Conservation (phyloP, 2,329 filamentous ascomycete species). For the Blastomyces parvus region DNA sequence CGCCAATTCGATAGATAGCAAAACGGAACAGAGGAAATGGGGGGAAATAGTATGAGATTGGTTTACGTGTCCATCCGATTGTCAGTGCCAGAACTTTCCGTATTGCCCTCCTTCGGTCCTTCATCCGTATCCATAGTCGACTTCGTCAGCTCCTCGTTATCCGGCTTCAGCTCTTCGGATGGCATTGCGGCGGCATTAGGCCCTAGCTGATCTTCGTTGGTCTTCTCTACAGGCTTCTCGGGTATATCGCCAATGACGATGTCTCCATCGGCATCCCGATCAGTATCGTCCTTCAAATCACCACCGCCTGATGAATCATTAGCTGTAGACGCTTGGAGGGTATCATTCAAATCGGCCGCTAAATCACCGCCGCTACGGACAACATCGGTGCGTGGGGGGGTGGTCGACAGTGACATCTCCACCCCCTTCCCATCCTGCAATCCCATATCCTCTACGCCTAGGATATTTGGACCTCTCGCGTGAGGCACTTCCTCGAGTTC, state of each 20-base stretch:
- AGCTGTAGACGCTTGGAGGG: slow-evolving; percentile 14
- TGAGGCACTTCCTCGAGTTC: slow-evolving; percentile 60
- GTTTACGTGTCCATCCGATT: neutral
- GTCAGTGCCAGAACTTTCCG: neutral
- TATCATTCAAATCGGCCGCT: slow-evolving; percentile 11
- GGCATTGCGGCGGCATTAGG: neutral
- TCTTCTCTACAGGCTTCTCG: neutral
- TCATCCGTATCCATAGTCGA: neutral
- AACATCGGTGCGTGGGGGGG: slow-evolving; percentile 16
- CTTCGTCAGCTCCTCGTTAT: neutral
- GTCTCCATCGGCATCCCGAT: slow-evolving; percentile 31
- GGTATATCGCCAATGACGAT: slow-evolving; percentile 29
- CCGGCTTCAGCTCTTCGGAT: neutral
- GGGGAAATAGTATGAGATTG: neutral
- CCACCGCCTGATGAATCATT: slow-evolving; percentile 1
- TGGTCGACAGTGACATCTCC: slow-evolving; percentile 29
- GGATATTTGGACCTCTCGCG: slow-evolving; percentile 71
- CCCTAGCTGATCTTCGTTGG: neutral
- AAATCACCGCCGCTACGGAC: slow-evolving; percentile 17
- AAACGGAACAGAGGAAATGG: neutral
- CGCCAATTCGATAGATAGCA: neutral
- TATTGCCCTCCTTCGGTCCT: neutral
- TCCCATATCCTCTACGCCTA: slow-evolving; percentile 80
- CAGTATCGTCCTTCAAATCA: slow-evolving; percentile 13
- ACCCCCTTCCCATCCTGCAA: slow-evolving; percentile 51